Base-by-base conservation (phyloP, 2,329 filamentous ascomycete species). In the Penicillium sp. region DNA sequence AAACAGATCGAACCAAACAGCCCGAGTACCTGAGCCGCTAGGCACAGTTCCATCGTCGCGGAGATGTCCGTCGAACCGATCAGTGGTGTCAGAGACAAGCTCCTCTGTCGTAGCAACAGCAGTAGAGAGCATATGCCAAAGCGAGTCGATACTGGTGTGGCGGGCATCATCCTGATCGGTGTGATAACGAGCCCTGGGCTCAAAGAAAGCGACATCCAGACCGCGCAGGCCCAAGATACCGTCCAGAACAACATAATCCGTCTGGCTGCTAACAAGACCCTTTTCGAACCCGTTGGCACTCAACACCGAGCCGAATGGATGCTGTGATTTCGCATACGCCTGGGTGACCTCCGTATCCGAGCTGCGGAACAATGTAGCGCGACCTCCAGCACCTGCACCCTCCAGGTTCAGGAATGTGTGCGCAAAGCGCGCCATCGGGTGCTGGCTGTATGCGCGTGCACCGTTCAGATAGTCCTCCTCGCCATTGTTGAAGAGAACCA, bases 101-200 rank as follows among this genome's bases (percentile, higher is more conserved):
- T 81, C 81, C 67, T 88, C 82, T 23, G 90, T 86, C 0, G 93
- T 94, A 7, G 87, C 84, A 25, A 97, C 77, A 6, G 92, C 86
- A 15, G 88, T 88, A 38, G 91, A 95, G 38, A 99, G 81, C 94
- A 99, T 97, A 73, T 97, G 93, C 93, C 93, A 97, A 21, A 97
- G 75, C 3, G 85, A 86, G 50, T 83, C 79, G 57, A 73, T 71
- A 56, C 75, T 81, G 2, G 92, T 89, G 74, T 97, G 91, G 40
- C 85, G 85, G 3, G 87, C 82, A 70, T 96, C 91, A 71, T 99
- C 94, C 69, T 96, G 86, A 60, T 91, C 84, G 0, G 93, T 97
- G 71, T 99, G 94, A 69, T 99, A 99, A 57, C 90, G 82, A 21
- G 91, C 84, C 52, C 94, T 84, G 1, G 93, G 93, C 63, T 87